Conservation (phyloP, 805 yeast species). For the Allodekkera sacchari region DNA sequence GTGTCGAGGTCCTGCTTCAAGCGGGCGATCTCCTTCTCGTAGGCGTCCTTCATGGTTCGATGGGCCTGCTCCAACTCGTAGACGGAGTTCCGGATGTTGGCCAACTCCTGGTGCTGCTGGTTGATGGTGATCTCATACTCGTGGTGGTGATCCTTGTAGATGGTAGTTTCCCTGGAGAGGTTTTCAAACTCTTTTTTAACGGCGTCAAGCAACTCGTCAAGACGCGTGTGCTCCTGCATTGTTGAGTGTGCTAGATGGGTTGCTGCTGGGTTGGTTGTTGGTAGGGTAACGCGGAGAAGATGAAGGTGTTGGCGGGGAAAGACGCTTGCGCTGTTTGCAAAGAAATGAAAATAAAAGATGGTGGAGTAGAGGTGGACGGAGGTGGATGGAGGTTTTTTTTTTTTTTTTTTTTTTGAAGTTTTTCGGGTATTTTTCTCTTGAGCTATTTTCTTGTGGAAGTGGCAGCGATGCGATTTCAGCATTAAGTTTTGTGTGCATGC, state of each 20-base stretch:
- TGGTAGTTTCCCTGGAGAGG: constrained; percentile 77
- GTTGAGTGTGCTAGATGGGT: constrained; percentile 13
- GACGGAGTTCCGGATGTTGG: constrained; percentile 88
- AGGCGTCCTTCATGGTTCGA: constrained; percentile 89
- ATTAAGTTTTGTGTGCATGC: too few relatives aligned
- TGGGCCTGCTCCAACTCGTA: constrained; percentile 92
- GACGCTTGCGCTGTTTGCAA: too few relatives aligned
- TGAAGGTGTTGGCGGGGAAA: too few relatives aligned
- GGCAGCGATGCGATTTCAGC: too few relatives aligned
- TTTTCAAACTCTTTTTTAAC: constrained; percentile 86
- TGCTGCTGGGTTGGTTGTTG: constrained; percentile 13
- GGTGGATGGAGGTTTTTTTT: too few relatives aligned
- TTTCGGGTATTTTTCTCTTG: too few relatives aligned
- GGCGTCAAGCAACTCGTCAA: constrained; percentile 78
- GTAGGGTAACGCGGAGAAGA: too few relatives aligned
- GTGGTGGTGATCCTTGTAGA: constrained; percentile 82
- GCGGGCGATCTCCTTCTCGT: constrained; percentile 85
- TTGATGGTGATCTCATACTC: constrained; percentile 84
- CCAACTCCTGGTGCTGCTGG: constrained; percentile 90
- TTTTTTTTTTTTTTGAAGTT: too few relatives aligned
- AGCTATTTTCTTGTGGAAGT: too few relatives aligned
- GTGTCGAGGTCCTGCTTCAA: constrained; percentile 80
- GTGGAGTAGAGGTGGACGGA: too few relatives aligned
- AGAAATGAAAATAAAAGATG: too few relatives aligned
- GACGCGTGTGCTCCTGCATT: constrained; percentile 22